Evolutionary conservation across 2,329 filamentous ascomycete genomes (phyloP).

Genomic region (Diplodia corticola): DNA sequence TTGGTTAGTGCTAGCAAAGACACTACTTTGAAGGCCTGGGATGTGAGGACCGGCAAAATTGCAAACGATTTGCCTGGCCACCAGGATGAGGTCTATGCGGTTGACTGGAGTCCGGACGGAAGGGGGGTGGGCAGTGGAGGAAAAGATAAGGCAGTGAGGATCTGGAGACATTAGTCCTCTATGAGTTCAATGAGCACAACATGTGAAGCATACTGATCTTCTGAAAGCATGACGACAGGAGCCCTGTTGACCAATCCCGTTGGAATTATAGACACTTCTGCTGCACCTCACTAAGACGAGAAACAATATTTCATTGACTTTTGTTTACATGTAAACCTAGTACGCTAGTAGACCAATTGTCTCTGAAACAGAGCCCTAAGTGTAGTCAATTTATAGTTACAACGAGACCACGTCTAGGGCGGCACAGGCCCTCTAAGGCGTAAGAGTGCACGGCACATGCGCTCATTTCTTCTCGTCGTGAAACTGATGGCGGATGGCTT

Average conservation of each 20-base stretch:
- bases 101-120: conserved; percentile 94
- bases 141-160: conserved; percentile 76
- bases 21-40: conserved; percentile 93
- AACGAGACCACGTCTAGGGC: background rate
- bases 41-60: conserved; percentile 81
- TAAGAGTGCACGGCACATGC: background rate
- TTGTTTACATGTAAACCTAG: background rate
- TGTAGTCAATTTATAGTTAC: background rate
- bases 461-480: conserved; percentile 21
- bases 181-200: background rate
- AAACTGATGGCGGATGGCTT: conserved; percentile 13
- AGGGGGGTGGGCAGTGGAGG: conserved; percentile 87
- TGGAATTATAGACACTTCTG: background rate
- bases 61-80: conserved; percentile 83
- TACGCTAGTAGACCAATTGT: background rate
- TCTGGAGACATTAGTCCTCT: conserved; percentile 60
- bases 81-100: conserved; percentile 87
- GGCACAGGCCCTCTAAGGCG: background rate
- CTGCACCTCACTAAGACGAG: too few relatives aligned
- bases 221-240: background rate
- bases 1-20: conserved; percentile 88
- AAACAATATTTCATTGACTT: background rate
- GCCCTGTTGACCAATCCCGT: background rate
- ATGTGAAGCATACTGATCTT: background rate
- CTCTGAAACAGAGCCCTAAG: background rate